A percentile compares a stretch with the other conserved stretches of the same genome.
Conservation (phyloP, 495 filamentous ascomycete species). For the Lichina pygmaea region DNA sequence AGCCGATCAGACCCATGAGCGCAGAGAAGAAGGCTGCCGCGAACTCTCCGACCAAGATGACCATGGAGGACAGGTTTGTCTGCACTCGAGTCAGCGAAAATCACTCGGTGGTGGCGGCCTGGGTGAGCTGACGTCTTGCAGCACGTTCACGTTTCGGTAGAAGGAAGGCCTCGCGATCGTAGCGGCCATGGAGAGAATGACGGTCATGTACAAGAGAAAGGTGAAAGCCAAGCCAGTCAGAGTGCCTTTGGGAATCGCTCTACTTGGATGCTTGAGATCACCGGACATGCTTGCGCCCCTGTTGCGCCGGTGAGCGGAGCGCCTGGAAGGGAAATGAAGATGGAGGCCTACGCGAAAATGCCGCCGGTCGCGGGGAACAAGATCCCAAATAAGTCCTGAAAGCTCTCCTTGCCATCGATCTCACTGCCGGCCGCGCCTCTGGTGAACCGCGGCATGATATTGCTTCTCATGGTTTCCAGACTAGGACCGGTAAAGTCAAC, state of each 20-base stretch:
- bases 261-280: slow-evolving; percentile 60
- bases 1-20: slow-evolving; percentile 67
- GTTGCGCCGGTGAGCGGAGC: not conserved
- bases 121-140: slow-evolving; percentile 29
- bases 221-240: slow-evolving; percentile 50
- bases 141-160: slow-evolving; percentile 48
- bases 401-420: slow-evolving; percentile 37
- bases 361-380: slow-evolving; percentile 67
- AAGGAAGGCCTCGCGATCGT: slow-evolving; percentile 50
- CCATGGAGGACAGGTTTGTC: slow-evolving; percentile 39
- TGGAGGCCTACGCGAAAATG: slow-evolving; percentile 29
- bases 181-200: slow-evolving; percentile 58
- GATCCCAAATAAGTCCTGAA: slow-evolving; percentile 66
- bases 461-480: slow-evolving; percentile 35
- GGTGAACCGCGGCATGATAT: slow-evolving; percentile 41
- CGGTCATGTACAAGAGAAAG: slow-evolving; percentile 45
- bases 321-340: not conserved
- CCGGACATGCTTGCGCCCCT: slow-evolving; percentile 79
- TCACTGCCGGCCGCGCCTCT: slow-evolving; percentile 41
- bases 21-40: slow-evolving; percentile 64
- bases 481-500: slow-evolving; percentile 58
- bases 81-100: slow-evolving; percentile 5
- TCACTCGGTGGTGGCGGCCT: too few relatives aligned
- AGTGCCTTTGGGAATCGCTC: slow-evolving; percentile 60
- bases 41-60: slow-evolving; percentile 61